These are phyloP conservation scores for Chaetomium sp. DNA, from an alignment of 2,329 filamentous ascomycete species.

Conservation along the genomic window DNA sequence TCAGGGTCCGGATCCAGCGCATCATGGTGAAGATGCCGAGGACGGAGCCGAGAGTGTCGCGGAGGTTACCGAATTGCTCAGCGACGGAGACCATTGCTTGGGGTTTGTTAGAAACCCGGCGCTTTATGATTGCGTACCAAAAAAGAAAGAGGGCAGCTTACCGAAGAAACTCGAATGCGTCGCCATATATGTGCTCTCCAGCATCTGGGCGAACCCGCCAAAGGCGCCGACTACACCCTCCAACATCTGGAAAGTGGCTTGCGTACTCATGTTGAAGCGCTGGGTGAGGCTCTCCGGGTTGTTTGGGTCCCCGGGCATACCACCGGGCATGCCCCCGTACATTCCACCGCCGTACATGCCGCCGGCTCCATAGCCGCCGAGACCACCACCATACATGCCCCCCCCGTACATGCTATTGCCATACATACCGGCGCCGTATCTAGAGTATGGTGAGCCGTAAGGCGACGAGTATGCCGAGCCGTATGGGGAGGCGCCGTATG, in stretches of 20 bases:
- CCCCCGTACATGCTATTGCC: constrained; percentile 40
- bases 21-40: constrained; percentile 94
- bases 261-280: constrained; percentile 90
- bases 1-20: constrained; percentile 87
- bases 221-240: constrained; percentile 96
- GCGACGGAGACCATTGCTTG: constrained; percentile 96
- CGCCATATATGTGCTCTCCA: constrained; percentile 99
- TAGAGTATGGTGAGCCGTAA: constrained; percentile 48
- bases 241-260: constrained; percentile 96
- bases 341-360: constrained; percentile 44
- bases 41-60: constrained; percentile 89
- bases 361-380: constrained; percentile 42
- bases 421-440: constrained; percentile 44
- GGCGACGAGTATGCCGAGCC: constrained; percentile 51
- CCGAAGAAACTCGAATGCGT: constrained; percentile 98
- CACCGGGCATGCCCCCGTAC: constrained; percentile 48
- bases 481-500: constrained; percentile 45
- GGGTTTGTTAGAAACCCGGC: constrained; percentile 8
- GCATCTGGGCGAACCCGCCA: constrained; percentile 97
- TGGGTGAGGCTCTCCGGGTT: constrained; percentile 95
- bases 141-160: constrained; percentile 51
- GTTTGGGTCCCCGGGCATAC: constrained; percentile 65
- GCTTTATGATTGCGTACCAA: not conserved
- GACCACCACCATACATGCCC: constrained; percentile 30
- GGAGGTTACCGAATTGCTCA: constrained; percentile 92